Evolutionary conservation across 257 asterid species (phyloP).

Genomic region (Oldenlandia corymbosa): DNA sequence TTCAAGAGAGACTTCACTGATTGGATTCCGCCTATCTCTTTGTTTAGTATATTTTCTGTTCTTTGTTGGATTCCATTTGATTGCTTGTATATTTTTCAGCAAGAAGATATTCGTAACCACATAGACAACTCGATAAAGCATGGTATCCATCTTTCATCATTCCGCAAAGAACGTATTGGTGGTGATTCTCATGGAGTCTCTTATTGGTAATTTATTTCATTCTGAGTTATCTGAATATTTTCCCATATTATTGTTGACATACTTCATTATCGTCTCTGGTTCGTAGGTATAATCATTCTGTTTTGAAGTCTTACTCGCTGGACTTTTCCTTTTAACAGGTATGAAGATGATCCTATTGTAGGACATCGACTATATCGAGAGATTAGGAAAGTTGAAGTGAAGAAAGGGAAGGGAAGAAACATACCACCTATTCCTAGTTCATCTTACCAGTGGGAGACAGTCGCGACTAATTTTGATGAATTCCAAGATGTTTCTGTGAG

Average conservation of each 20-base stretch:
- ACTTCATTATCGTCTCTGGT: not conserved
- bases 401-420: conserved; percentile 77
- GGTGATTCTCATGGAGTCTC: conserved; percentile 94
- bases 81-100: conserved; percentile 61
- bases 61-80: conserved; percentile 9
- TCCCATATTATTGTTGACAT: not conserved
- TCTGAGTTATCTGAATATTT: not conserved
- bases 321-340: conserved; percentile 40
- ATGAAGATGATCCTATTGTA: conserved; percentile 77
- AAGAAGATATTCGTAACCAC: conserved; percentile 82
- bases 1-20: not conserved
- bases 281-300: not conserved
- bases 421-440: conserved; percentile 69
- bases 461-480: conserved; percentile 87
- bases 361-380: conserved; percentile 95
- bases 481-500: conserved; percentile 86
- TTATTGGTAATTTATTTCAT: conserved; percentile 58
- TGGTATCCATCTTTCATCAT: conserved; percentile 61
- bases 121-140: conserved; percentile 77
- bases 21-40: not conserved
- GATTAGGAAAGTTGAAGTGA: conserved; percentile 78
- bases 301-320: not conserved
- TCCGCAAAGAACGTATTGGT: conserved; percentile 85
- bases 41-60: conserved; percentile 4
- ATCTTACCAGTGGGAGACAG: conserved; percentile 93